These are phyloP conservation scores for Chaetoceros tenuissimus DNA, from an alignment of 108 stramenopile species.

Conservation along the genomic window DNA sequence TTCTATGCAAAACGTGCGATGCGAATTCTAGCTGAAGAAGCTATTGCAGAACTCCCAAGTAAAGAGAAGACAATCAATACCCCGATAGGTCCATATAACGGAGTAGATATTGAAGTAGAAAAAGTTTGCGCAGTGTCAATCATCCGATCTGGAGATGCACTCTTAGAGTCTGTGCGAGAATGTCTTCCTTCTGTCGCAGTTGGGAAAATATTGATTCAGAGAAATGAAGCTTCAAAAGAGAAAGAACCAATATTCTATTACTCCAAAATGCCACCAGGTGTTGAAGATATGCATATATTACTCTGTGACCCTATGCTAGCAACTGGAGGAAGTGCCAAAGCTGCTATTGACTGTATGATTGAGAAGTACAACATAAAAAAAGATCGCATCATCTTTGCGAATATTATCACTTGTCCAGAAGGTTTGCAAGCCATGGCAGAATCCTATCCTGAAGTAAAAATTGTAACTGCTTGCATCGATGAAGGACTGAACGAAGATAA, in stretches of 20 bases:
- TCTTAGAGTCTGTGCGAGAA: conserved; percentile 80
- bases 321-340: conserved; percentile 89
- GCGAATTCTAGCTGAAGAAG: conserved; percentile 86
- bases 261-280: conserved; percentile 81
- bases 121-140: conserved; percentile 83
- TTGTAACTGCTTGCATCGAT: conserved; percentile 91
- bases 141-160: conserved; percentile 86
- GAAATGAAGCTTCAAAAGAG: conserved; percentile 79
- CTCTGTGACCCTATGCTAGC: conserved; percentile 99
- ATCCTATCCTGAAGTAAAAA: conserved; percentile 54
- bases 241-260: conserved; percentile 86
- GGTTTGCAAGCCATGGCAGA: conserved; percentile 57
- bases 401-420: conserved; percentile 94
- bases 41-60: conserved; percentile 66
- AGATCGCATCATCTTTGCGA: conserved; percentile 81
- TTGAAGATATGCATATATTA: conserved; percentile 68
- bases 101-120: conserved; percentile 24
- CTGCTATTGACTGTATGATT: conserved; percentile 70
- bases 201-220: conserved; percentile 96
- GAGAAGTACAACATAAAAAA: conserved; percentile 50
- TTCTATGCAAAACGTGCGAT: conserved; percentile 60
- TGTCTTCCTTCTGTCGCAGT: conserved; percentile 64
- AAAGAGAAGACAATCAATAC: conserved; percentile 36
- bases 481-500: conserved; percentile 86
- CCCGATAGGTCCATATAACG: conserved; percentile 61